A percentile compares a stretch with the other conserved stretches of the same genome.
Conservation (phyloP, 352 stramenopile species). For the Aphanomyces cochlioides region DNA sequence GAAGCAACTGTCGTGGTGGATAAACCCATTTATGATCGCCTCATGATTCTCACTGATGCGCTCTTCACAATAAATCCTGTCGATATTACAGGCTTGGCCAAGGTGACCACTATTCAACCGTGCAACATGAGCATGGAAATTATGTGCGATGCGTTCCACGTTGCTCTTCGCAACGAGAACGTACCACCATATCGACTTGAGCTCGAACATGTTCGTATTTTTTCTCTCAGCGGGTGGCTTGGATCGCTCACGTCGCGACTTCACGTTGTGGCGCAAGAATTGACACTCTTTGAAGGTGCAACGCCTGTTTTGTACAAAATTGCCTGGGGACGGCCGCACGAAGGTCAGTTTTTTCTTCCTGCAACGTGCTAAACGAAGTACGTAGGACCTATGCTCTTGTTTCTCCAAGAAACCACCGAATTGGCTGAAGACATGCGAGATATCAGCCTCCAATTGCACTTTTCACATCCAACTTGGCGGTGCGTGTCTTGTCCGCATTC, state of each 20-base stretch:
- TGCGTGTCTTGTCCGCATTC: background rate
- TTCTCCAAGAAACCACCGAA: slow-evolving; percentile 48
- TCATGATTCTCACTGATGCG: slow-evolving; percentile 83
- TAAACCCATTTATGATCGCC: slow-evolving; percentile 63
- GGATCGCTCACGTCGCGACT: slow-evolving; percentile 71
- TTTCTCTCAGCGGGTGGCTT: slow-evolving; percentile 86
- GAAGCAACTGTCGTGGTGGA: slow-evolving; percentile 51
- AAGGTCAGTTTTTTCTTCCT: background rate
- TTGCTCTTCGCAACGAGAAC: background rate
- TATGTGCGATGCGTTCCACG: slow-evolving; percentile 13
- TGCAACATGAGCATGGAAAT: slow-evolving; percentile 78
- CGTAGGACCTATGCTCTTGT: slow-evolving; percentile 66
- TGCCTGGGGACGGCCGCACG: slow-evolving; percentile 58
- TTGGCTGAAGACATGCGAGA: slow-evolving; percentile 77
- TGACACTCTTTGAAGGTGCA: slow-evolving; percentile 73
- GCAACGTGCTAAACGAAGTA: background rate
- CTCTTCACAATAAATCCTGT: slow-evolving; percentile 85
- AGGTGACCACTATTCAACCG: slow-evolving; percentile 57
- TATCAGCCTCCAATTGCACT: slow-evolving; percentile 82
- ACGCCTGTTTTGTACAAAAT: slow-evolving; percentile 76
- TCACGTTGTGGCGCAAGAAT: slow-evolving; percentile 64
- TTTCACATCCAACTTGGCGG: slow-evolving; percentile 76
- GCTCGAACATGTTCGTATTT: slow-evolving; percentile 73
- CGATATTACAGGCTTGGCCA: slow-evolving; percentile 76
- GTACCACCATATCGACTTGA: slow-evolving; percentile 55